Evolutionary conservation across 805 yeast genomes (phyloP).

Genomic region (Ogataea ganodermae): DNA sequence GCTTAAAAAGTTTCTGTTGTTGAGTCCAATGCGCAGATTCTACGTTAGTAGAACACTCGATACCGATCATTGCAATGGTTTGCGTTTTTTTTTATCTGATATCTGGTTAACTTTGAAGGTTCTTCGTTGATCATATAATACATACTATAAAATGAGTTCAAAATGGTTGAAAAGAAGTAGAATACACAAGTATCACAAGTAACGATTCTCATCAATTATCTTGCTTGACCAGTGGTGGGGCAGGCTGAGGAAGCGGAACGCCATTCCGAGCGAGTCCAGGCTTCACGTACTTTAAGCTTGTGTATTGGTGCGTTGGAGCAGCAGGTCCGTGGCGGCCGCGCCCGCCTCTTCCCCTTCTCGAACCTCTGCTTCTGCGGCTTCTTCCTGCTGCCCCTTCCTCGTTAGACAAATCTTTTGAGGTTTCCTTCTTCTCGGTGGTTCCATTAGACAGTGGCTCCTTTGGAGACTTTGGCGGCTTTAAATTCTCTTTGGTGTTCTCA

Average conservation of each 20-base stretch:
- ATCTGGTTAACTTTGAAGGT: background rate
- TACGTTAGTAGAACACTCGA: constrained; percentile 36
- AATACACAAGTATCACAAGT: background rate
- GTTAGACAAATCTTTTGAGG: background rate
- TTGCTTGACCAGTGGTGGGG: constrained; percentile 3
- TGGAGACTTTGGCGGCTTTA: background rate
- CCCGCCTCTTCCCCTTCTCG: constrained; percentile 17
- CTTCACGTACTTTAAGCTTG: constrained; percentile 27
- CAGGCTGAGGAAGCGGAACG: constrained; percentile 13
- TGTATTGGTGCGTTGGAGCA: constrained; percentile 12
- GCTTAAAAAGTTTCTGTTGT: constrained; percentile 27
- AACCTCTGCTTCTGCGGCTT: constrained; percentile 16
- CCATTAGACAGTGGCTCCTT: background rate
- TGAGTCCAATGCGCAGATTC: constrained; percentile 44
- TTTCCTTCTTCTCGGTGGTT: background rate
- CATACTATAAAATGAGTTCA: constrained; percentile 1
- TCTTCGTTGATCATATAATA: constrained; percentile 4
- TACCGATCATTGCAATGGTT: constrained; percentile 40
- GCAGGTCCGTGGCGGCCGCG: constrained; percentile 3
- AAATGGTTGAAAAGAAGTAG: background rate
- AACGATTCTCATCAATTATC: background rate
- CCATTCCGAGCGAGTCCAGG: constrained; percentile 29
- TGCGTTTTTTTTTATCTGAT: constrained; percentile 12
- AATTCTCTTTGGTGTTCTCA: background rate
- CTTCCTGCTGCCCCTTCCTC: background rate